Conservation (phyloP, 208 protist species). For the Tetramitus jugosus region DNA sequence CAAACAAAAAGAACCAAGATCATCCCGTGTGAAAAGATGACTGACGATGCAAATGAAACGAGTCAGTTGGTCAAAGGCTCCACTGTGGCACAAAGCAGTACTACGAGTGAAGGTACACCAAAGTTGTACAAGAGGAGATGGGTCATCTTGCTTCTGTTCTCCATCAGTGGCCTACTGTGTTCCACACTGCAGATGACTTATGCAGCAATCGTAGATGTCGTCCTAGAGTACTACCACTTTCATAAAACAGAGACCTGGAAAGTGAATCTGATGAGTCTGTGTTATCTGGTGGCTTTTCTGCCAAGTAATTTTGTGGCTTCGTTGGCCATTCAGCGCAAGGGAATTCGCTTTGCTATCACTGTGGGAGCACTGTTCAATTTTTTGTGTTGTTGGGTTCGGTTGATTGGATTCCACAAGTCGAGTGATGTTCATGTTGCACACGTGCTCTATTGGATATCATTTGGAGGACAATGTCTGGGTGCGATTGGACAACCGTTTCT, state of each 20-base stretch:
- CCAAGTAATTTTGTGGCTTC: not conserved
- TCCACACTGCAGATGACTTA: not conserved
- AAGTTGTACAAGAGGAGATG: not conserved
- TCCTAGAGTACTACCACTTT: not conserved
- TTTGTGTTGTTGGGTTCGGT: conserved; percentile 8
- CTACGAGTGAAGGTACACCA: too few relatives aligned
- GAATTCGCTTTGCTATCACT: not conserved
- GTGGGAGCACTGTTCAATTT: not conserved
- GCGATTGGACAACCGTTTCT: not conserved
- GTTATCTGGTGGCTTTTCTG: not conserved
- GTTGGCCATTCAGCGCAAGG: not conserved
- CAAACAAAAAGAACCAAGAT: too few relatives aligned
- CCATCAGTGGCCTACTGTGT: not conserved
- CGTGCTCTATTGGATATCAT: not conserved
- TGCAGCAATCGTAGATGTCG: not conserved
- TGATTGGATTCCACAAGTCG: not conserved
- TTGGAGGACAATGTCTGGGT: not conserved
- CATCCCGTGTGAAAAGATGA: too few relatives aligned
- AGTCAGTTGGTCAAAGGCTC: too few relatives aligned
- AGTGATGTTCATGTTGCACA: too few relatives aligned
- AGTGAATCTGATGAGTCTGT: not conserved
- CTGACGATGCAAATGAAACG: too few relatives aligned
- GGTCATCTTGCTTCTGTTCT: not conserved
- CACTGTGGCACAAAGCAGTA: too few relatives aligned
- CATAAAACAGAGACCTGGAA: not conserved